Evolutionary conservation across 2,329 filamentous ascomycete species (phyloP), one percentile per base, ranked within the genome.

Genomic region (Stachybotrys echinatus): DNA sequence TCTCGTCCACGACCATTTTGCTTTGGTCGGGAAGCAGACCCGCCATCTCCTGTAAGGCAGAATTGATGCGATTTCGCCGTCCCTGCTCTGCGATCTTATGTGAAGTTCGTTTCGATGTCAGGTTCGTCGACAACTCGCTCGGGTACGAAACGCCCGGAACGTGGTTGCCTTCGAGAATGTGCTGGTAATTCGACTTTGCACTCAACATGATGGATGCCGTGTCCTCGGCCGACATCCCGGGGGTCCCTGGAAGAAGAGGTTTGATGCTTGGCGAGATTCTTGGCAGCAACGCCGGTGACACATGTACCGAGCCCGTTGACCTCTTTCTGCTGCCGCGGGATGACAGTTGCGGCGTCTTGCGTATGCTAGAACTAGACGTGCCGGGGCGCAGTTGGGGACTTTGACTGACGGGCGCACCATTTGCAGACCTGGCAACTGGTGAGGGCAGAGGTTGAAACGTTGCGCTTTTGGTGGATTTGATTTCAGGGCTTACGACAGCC

Each of bases 81-180:
- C 94, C 94, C 72, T 99, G 94, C 70, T 99, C 94, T 18, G 94
- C 94, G 57, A 99, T 89, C 70, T 99, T 99, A 73, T 99, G 94
- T 42, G 91, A 96, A 2, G 94, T 97, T 48, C 92, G 87, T 73
- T 99, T 99, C 3, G 91, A 96, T 0, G 92, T 96, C 22, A 99
- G 74, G 56, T 96, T 96, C 20, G 92, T 95, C 6, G 92, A 95
- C 40, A 99, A 77, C 47, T 92, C 89, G 58, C 88, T 90, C 1
- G 92, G 92, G 59, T 96, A 97, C 2, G 87, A 88, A 12, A 96
- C 87, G 12, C 92, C 92, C 0, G 92, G 92, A 1, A 96, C 83
- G 50, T 87, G 85, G 47, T 91, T 97, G 45, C 94, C 94, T 65
- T 97, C 94, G 12, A 99, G 73, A 37, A 99, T 94, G 60, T 96